These are phyloP conservation scores for Harringtonia aguacate DNA, from an alignment of 2,329 filamentous ascomycete species.

Conservation along the genomic window DNA sequence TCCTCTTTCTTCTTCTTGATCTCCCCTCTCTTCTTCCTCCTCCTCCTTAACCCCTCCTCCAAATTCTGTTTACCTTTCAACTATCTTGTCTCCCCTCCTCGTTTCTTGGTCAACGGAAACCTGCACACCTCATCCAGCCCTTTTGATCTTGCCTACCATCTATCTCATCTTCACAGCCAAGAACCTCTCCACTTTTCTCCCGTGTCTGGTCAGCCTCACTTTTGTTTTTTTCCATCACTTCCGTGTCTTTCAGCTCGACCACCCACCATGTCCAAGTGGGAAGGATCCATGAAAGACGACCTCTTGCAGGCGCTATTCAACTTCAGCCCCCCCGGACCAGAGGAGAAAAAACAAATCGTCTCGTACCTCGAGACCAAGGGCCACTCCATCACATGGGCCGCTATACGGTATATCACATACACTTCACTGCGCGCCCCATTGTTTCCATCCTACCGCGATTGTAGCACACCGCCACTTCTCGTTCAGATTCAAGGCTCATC, in stretches of 20 bases:
- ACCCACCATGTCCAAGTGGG: slow-evolving; percentile 11
- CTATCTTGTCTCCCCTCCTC: too few species aligned
- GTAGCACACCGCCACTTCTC: not conserved
- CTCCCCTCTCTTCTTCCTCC: not conserved
- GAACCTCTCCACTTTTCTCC: not conserved
- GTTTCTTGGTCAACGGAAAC: too few species aligned
- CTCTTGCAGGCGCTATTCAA: slow-evolving; percentile 11
- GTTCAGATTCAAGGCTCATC: too few species aligned
- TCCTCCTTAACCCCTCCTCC: not conserved
- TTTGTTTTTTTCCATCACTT: not conserved
- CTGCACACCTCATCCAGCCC: too few species aligned
- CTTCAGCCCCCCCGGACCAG: slow-evolving; percentile 1
- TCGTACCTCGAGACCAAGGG: slow-evolving; percentile 11
- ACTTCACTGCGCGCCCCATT: not conserved
- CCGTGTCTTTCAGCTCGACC: too few species aligned
- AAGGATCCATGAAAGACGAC: slow-evolving; percentile 6
- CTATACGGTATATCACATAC: slow-evolving; percentile 13
- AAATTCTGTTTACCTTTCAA: not conserved
- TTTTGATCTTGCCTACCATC: too few species aligned
- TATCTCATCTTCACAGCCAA: not conserved
- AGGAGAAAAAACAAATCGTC: slow-evolving; percentile 11
- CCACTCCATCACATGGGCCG: slow-evolving; percentile 15
- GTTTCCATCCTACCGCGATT: not conserved
- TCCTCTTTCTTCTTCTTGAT: not conserved
- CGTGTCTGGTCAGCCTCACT: too few species aligned